Evolutionary conservation across 163 green algal genomes (phyloP).

Genomic region (Scenedesmus sp.): DNA sequence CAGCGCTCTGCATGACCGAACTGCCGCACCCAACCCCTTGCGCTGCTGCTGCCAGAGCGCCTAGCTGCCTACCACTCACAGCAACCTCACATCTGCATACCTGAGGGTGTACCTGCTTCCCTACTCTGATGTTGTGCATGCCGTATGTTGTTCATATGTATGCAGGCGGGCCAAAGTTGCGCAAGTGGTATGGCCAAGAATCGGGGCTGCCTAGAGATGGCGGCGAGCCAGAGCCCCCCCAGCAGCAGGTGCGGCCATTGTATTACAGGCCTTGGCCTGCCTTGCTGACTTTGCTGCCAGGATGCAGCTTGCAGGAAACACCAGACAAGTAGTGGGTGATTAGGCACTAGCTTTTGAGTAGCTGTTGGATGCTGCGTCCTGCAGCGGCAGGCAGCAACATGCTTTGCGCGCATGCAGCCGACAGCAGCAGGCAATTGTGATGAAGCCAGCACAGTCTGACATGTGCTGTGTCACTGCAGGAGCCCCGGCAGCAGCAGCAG

Average conservation of each 20-base stretch:
- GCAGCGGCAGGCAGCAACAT: not conserved
- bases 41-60: not conserved
- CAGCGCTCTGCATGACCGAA: not conserved
- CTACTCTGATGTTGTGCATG: not conserved
- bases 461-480: not conserved
- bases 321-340: not conserved
- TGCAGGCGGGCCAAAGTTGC: constrained; percentile 74
- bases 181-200: constrained; percentile 78
- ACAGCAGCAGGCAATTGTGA: not conserved
- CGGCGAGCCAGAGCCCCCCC: not conserved
- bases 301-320: not conserved
- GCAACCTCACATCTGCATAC: not conserved
- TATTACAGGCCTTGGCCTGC: not conserved
- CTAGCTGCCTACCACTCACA: not conserved
- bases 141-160: not conserved
- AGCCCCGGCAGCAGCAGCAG: constrained; percentile 51
- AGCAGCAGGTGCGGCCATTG: constrained; percentile 28
- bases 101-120: not conserved
- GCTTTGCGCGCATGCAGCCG: not conserved
- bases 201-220: constrained; percentile 54
- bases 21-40: not conserved
- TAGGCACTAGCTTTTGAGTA: not conserved
- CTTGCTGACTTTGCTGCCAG: not conserved
- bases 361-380: not conserved
- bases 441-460: not conserved